phyloP scores from a whole-genome alignment of 129 eudicot species.

The Dittrichia graveolens region DNA sequence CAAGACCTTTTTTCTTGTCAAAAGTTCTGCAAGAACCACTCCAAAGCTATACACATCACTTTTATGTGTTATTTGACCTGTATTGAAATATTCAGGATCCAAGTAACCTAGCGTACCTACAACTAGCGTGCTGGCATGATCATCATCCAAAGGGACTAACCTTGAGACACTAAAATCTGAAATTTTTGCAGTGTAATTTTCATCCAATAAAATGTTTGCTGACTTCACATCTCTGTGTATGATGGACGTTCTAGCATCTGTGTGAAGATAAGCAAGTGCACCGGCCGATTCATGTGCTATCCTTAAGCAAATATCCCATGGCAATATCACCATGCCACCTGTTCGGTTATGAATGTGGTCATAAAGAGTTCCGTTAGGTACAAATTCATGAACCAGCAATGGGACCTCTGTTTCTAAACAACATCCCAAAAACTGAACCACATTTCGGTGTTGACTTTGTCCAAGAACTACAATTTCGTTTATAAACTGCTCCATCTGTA shows the following conservation, averaged over 20 bases:
- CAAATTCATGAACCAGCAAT: too few relatives aligned
- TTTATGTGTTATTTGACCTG: not conserved
- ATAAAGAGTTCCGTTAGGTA: not conserved
- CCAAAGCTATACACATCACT: slow-evolving; percentile 11
- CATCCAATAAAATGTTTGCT: not conserved
- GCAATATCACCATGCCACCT: not conserved
- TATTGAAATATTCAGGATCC: not conserved
- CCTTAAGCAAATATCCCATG: slow-evolving; percentile 3
- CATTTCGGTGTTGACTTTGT: too few relatives aligned
- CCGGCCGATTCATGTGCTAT: not conserved
- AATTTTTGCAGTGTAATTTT: not conserved
- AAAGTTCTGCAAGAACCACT: slow-evolving; percentile 3
- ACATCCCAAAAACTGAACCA: too few relatives aligned
- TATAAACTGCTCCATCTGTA: too few relatives aligned
- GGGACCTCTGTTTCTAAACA: too few relatives aligned
- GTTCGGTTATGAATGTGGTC: not conserved
- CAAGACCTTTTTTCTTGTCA: not conserved
- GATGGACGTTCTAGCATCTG: not conserved
- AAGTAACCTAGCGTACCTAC: not conserved
- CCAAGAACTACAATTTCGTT: too few relatives aligned
- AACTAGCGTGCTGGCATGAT: not conserved
- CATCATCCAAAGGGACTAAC: not conserved
- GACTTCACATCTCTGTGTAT: not conserved
- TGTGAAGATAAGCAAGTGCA: slow-evolving; percentile 10
- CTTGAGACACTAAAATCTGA: not conserved